Evolutionary conservation across 2,329 filamentous ascomycete genomes (phyloP), one percentile per base, ranked within the genome.

Genomic region (Sporothrix mexicana): DNA sequence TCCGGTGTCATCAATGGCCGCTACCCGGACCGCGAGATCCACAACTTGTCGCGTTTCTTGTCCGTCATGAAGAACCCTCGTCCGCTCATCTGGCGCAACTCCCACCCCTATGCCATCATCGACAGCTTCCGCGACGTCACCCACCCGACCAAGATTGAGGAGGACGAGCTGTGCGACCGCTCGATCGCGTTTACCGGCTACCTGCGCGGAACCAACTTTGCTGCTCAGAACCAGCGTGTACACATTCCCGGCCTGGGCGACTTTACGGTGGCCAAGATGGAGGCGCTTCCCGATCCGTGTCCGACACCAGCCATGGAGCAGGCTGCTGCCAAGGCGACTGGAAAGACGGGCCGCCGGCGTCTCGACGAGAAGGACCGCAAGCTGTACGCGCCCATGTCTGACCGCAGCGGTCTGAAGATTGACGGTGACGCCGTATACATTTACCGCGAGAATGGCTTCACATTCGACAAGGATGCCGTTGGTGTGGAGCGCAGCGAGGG

Each of bases 61-160:
- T 97, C 93, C 23, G 94, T 99, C 76, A 99, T 99, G 97, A 99
- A 99, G 86, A 99, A 97, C 80, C 95, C 97, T 4, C 88, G 96
- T 73, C 96, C 96, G n/a, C 85, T 99, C 43, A 87, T 99, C 57
- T 99, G 96, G 95, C 89, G 97, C 74, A 99, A 99, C 80, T 92
- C 93, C 1, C 96, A 99, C 84, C 95, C 95, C 4, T 99, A 99
- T 81, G 90, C 93, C 73, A 85, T 99, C 71, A 93, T 96, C 73
- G 96, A 99, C 83, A 94, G 95, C 76, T 97, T 98, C 82, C 88
- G 97, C 77, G 96, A 99, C 81, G 90, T 99, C 70, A 99, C 96
- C 0, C 94, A 97, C 49, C 96, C 97, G 0, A 97, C 94, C 10
- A 90, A 92, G 77, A 92, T 98, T 61, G 97, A 99, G 80, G 90